Base-by-base conservation (phyloP, 441 rosid genomes). In the Corymbia calophylla region DNA sequence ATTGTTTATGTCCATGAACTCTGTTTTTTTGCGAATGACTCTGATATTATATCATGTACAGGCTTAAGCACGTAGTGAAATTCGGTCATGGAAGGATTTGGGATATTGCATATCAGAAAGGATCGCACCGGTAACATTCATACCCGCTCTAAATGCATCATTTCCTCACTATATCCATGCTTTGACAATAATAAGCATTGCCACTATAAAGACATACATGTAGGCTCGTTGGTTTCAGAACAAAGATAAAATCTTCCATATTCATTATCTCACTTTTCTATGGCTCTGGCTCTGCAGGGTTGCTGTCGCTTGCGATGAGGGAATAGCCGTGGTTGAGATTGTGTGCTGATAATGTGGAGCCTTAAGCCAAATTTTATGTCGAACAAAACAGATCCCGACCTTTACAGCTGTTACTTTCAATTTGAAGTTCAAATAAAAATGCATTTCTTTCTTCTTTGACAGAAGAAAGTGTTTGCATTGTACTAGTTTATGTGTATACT, bases 251-350 rank as follows among this genome's bases (percentile, higher is more conserved):
- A 5, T 13, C 5, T 56, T 77, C n/a, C n/a, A 23, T 25, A 77
- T 77, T 9, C 9, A 7, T 44, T 23, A n/a, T 77, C 84, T 44
- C 84, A 77, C n/a, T 0, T 77, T 77, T 44, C 15, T 0, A 9
- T 66, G 68, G 35, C n/a, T 77, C 23, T 64, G 1, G 23, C 56
- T 87, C 19, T 62, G 44, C 54, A 90, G 91, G 89, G 60, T 90
- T 81, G 91, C 51, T 3, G n/a, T 90, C 18, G 91, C 87, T 64
- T 90, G 89, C 1, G 91, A 87, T 27, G 89, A 90, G 82, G 91
- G 91, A 64, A 90, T 56, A 9, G 25, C 85, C 4, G 5, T 48
- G 60, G 84, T 48, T 35, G 85, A 82, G 87, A 81, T 90, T 23
- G 68, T 44, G 31, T 77, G 84, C 84, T 12, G 84, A 77, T 21